Evolutionary conservation across 2,329 filamentous ascomycete genomes (phyloP).

Genomic region (Aspergillus caelatus): DNA sequence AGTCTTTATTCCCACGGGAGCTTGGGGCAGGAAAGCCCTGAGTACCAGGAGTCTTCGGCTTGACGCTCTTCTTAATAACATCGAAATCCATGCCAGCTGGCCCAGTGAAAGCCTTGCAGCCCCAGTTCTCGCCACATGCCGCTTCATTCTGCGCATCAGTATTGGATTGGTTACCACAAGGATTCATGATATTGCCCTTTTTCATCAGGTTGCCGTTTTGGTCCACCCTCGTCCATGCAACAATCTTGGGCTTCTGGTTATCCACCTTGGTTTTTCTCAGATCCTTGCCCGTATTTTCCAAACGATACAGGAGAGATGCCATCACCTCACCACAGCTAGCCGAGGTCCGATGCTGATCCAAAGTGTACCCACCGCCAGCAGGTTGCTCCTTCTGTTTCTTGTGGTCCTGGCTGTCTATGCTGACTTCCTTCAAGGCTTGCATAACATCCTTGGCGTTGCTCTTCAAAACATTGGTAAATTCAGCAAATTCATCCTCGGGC

Average conservation of each 20-base stretch:
- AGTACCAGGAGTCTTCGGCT: no score
- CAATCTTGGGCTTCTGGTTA: neutral
- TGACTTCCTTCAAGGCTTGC: constrained; percentile 3
- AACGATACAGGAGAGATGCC: constrained; percentile 2
- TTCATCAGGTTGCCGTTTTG: neutral
- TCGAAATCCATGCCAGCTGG: neutral
- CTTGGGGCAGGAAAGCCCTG: no score
- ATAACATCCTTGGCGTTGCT: neutral
- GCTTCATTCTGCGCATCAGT: neutral
- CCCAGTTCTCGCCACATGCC: neutral
- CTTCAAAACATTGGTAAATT: neutral
- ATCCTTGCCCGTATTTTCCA: neutral
- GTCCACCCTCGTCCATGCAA: neutral
- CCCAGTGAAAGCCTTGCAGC: neutral
- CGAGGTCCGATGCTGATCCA: neutral
- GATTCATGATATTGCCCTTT: neutral
- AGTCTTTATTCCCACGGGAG: no score
- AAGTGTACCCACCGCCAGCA: neutral
- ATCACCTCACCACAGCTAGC: neutral
- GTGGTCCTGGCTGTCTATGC: neutral
- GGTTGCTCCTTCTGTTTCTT: neutral
- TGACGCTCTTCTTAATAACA: neutral
- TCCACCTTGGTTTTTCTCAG: neutral
- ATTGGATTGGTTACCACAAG: neutral
- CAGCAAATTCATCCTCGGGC: neutral